Conservation (phyloP, 345 rosid species). For the Garcia nutans region DNA sequence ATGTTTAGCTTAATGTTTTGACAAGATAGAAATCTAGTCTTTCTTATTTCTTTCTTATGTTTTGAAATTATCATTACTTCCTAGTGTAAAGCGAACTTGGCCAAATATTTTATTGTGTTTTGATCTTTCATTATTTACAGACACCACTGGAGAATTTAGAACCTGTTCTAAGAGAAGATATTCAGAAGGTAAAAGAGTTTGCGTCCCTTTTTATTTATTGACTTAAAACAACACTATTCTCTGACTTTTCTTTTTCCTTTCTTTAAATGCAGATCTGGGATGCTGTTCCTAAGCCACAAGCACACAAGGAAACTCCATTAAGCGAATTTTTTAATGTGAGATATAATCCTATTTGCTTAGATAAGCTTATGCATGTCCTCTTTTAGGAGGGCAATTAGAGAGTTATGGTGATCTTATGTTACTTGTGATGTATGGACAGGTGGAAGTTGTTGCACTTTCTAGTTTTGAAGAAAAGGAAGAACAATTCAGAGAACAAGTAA, state of each 20-base stretch:
- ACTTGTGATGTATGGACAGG: constrained; percentile 45
- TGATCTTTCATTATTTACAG: constrained; percentile 45
- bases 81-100: background rate
- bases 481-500: constrained; percentile 94
- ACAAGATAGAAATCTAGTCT: constrained; percentile 5
- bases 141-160: constrained; percentile 94
- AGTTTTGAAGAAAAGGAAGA: constrained; percentile 99
- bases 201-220: constrained; percentile 24
- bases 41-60: background rate
- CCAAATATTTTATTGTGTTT: constrained; percentile 12
- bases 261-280: constrained; percentile 86
- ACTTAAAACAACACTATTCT: background rate
- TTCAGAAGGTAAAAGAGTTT: constrained; percentile 69
- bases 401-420: constrained; percentile 11
- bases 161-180: constrained; percentile 93
- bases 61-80: background rate
- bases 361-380: background rate
- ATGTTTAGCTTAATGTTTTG: background rate
- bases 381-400: background rate
- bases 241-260: constrained; percentile 13
- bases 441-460: constrained; percentile 94
- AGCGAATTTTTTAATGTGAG: constrained; percentile 97
- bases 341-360: constrained; percentile 11
- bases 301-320: constrained; percentile 84
- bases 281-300: constrained; percentile 88